Evolutionary conservation across 441 rosid genomes (phyloP).

Genomic region (Croton setiger): DNA sequence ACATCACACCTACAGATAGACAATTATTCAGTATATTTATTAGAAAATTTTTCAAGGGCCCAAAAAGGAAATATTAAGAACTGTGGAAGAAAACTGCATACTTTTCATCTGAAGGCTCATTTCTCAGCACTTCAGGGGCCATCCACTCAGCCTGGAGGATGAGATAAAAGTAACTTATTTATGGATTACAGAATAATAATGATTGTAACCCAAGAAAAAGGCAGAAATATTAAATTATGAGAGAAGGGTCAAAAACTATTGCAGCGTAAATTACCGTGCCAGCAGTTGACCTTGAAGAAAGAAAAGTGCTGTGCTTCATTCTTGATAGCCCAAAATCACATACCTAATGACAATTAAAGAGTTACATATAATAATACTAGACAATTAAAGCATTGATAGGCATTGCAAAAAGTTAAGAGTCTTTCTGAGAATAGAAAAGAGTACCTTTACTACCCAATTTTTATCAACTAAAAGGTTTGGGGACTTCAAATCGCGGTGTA

Average conservation of each 20-base stretch:
- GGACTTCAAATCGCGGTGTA: constrained; percentile 92
- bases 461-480: constrained; percentile 96
- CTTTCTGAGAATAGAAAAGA: constrained; percentile 13
- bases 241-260: not conserved
- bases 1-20: constrained; percentile 75
- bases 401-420: not conserved
- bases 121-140: constrained; percentile 99
- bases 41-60: constrained; percentile 3
- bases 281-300: constrained; percentile 91
- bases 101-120: constrained; percentile 97
- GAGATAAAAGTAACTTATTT: constrained; percentile 13
- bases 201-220: not conserved
- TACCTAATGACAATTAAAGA: constrained; percentile 43
- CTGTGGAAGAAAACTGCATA: constrained; percentile 29
- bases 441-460: constrained; percentile 96
- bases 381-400: constrained; percentile 14
- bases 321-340: constrained; percentile 90
- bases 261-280: constrained; percentile 80
- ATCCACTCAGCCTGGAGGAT: constrained; percentile 95
- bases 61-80: not conserved
- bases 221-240: not conserved
- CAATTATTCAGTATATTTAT: constrained; percentile 10
- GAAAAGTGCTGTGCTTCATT: constrained; percentile 89
- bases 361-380: constrained; percentile 3
- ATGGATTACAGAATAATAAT: not conserved